phyloP scores from a whole-genome alignment of 345 rosid genomes.

The Rhizophora apiculata region DNA sequence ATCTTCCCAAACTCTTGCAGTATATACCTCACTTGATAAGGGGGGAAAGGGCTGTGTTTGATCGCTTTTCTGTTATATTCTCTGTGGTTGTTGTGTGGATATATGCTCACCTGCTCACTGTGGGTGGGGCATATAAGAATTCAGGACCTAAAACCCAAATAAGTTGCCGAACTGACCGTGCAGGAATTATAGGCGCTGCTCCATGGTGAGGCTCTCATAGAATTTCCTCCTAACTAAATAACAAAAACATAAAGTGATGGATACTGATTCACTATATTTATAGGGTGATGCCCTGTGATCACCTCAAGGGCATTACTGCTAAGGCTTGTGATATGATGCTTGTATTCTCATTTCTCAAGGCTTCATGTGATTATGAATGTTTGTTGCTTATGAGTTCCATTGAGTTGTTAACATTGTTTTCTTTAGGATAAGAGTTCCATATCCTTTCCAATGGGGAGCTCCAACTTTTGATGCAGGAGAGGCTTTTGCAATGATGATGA shows the following conservation, averaged over 20 bases:
- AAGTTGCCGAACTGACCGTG: slow-evolving; percentile 85
- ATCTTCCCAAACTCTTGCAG: slow-evolving; percentile 38
- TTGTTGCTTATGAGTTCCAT: neutral
- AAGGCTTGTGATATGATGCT: neutral
- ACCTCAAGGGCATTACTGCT: neutral
- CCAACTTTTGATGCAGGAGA: slow-evolving; percentile 97
- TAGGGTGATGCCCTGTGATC: neutral
- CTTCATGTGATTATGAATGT: neutral
- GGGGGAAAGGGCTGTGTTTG: slow-evolving; percentile 62
- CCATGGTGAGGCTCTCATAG: slow-evolving; percentile 61
- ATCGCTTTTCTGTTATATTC: slow-evolving; percentile 85
- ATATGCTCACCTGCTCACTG: slow-evolving; percentile 88
- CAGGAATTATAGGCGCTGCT: slow-evolving; percentile 77
- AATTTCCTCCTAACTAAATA: slow-evolving; percentile 4
- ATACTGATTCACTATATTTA: neutral
- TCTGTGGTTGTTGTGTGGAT: slow-evolving; percentile 86
- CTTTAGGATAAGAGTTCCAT: slow-evolving; percentile 89
- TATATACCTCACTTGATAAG: slow-evolving; percentile 65
- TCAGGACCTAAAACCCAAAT: slow-evolving; percentile 57
- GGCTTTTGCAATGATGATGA: slow-evolving; percentile 92
- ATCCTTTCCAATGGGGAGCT: slow-evolving; percentile 99
- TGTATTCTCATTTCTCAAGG: too few species aligned
- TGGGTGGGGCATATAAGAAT: slow-evolving; percentile 88
- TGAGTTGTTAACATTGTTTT: slow-evolving; percentile 4
- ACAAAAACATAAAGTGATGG: neutral